A percentile compares a stretch with the other conserved stretches of the same genome.
These are phyloP conservation scores for Geotrichum candidum DNA, from an alignment of 1,139 yeast species.

Conservation along the genomic window DNA sequence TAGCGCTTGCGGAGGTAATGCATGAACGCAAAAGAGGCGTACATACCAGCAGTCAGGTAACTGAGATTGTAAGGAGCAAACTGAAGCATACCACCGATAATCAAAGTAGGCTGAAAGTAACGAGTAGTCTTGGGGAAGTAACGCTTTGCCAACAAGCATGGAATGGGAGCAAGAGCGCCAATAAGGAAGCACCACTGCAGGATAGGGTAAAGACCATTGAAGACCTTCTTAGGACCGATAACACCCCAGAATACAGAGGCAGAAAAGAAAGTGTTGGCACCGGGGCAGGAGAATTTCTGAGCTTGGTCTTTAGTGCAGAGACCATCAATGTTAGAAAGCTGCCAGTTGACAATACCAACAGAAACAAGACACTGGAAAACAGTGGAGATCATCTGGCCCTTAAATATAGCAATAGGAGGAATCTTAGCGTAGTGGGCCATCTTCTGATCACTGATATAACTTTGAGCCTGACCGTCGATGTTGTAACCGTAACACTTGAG, in stretches of 20 bases:
- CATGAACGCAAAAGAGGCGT: conserved; percentile 49
- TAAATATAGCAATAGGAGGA: conserved; percentile 57
- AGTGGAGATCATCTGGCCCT: conserved; percentile 48
- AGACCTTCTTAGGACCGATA: conserved; percentile 55
- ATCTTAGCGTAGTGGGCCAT: conserved; percentile 55
- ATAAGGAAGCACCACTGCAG: conserved; percentile 48
- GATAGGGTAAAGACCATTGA: conserved; percentile 42
- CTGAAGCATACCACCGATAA: conserved; percentile 41
- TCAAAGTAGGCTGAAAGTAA: conserved; percentile 46
- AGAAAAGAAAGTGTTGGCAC: conserved; percentile 33
- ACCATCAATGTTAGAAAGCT: conserved; percentile 42
- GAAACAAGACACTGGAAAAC: conserved; percentile 39
- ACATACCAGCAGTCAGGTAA: conserved; percentile 48
- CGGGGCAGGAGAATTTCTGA: conserved; percentile 32
- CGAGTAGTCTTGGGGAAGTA: conserved; percentile 22
- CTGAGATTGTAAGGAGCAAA: conserved; percentile 47
- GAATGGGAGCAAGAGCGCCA: conserved; percentile 43
- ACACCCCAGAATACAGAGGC: conserved; percentile 51
- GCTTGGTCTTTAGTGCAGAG: conserved; percentile 43
- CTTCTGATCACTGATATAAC: conserved; percentile 51
- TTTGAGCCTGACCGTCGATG: conserved; percentile 57
- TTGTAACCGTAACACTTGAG: conserved; percentile 54
- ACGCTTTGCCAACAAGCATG: conserved; percentile 38
- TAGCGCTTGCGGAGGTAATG: conserved; percentile 46
- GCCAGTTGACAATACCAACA: conserved; percentile 52